Conservation (phyloP, 2,329 filamentous ascomycete species). For the Cryphonectria parasitica region DNA sequence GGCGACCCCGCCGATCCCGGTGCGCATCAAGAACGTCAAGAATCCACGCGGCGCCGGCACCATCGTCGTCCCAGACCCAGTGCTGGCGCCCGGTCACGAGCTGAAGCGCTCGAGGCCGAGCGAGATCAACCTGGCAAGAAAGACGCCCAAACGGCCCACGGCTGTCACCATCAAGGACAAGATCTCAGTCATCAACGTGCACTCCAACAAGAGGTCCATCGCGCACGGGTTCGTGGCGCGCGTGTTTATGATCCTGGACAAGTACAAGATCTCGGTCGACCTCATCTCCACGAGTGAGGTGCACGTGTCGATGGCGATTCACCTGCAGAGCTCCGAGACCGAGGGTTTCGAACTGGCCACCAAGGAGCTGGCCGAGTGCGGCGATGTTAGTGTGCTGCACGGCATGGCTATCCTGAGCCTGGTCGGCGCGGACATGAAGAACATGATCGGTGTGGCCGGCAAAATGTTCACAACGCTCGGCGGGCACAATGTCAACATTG, state of each 20-base stretch:
- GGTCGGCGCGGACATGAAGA: conserved; percentile 95
- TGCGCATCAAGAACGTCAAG: conserved; percentile 91
- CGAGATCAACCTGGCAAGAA: conserved; percentile 44
- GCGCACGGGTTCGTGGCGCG: conserved; percentile 95
- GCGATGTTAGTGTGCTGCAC: conserved; percentile 86
- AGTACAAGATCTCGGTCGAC: conserved; percentile 86
- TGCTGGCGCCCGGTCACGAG: conserved; percentile 58
- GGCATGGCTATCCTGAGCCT: conserved; percentile 96
- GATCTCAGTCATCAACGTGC: conserved; percentile 96
- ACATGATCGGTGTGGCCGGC: conserved; percentile 92
- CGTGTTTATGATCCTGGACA: conserved; percentile 90
- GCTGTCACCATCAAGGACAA: conserved; percentile 97
- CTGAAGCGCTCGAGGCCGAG: conserved; percentile 56
- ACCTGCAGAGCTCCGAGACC: conserved; percentile 70
- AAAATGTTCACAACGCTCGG: conserved; percentile 94
- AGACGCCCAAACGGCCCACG: conserved; percentile 74
- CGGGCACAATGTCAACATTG: conserved; percentile 92
- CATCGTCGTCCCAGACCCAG: conserved; percentile 77
- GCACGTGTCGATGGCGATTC: conserved; percentile 95
- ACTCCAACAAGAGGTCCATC: conserved; percentile 95
- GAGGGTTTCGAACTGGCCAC: conserved; percentile 70
- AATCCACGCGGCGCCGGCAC: conserved; percentile 80
- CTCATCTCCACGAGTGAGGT: conserved; percentile 96
- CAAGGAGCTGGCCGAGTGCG: conserved; percentile 75
- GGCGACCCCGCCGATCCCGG: conserved; percentile 76